Evolutionary conservation across 257 asterid species (phyloP).

Genomic region (Solanum appendiculatum): DNA sequence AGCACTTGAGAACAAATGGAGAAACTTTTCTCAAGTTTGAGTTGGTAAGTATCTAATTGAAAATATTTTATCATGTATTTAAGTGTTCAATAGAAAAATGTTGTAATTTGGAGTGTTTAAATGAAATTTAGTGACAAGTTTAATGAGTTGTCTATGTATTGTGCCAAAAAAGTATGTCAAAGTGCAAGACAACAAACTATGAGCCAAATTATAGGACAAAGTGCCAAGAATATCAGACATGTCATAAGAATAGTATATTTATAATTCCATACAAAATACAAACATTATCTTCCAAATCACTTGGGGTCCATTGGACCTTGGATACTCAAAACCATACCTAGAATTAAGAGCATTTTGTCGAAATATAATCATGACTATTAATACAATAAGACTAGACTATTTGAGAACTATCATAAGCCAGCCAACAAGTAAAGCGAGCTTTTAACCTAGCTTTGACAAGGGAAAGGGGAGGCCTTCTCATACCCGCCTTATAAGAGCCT

Average conservation of each 20-base stretch:
- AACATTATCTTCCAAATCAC: neutral
- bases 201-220: neutral
- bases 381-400: too few species aligned
- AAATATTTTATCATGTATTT: neutral
- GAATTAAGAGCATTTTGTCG: neutral
- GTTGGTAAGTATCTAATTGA: neutral
- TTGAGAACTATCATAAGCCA: neutral
- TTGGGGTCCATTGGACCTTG: neutral
- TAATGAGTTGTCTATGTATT: too few species aligned
- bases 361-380: too few species aligned
- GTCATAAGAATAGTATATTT: neutral
- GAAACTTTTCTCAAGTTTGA: neutral
- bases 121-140: neutral
- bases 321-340: neutral
- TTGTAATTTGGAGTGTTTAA: neutral
- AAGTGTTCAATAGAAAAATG: neutral
- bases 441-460: neutral
- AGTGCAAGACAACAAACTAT: neutral
- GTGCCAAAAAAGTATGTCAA: neutral
- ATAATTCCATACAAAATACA: neutral
- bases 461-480: neutral
- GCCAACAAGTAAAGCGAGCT: neutral
- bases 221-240: neutral
- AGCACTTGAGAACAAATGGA: neutral
- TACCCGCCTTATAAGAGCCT: neutral